These are phyloP conservation scores for Rhododendron vialii DNA, from an alignment of 148 eudicot genomes.

Conservation along the genomic window DNA sequence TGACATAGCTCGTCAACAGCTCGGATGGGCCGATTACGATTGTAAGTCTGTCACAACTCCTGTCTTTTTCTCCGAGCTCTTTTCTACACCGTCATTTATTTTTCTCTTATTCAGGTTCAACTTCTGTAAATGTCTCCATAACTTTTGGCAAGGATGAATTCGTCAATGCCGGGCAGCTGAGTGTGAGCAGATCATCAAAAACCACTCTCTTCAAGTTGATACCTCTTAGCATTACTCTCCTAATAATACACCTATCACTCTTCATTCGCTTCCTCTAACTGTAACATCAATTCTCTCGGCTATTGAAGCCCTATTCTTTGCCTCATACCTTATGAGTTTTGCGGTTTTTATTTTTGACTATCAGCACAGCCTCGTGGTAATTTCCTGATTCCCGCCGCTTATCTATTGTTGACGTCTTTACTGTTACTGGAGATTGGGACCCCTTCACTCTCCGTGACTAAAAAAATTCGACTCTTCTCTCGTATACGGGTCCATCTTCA, in stretches of 20 bases:
- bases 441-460: not conserved
- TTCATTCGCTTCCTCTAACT: constrained; percentile 7
- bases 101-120: constrained; percentile 51
- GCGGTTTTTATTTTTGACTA: constrained; percentile 9
- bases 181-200: constrained; percentile 47
- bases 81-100: not conserved
- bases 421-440: not conserved
- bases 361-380: constrained; percentile 6
- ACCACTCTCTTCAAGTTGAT: constrained; percentile 13
- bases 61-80: not conserved
- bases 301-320: constrained; percentile 11
- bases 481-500: not conserved
- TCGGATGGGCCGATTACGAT: constrained; percentile 91
- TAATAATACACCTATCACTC: not conserved
- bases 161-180: constrained; percentile 59
- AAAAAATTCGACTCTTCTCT: not conserved
- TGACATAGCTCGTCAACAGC: constrained; percentile 61
- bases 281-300: not conserved
- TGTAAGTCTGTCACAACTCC: constrained; percentile 48
- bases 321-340: constrained; percentile 1
- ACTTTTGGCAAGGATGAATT: constrained; percentile 59
- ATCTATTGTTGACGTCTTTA: not conserved
- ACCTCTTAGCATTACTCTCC: constrained; percentile 7
- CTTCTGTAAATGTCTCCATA: constrained; percentile 69
- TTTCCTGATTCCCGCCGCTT: not conserved